Evolutionary conservation across 495 filamentous ascomycete species (phyloP).

Genomic region (Schizothecium vesticola): DNA sequence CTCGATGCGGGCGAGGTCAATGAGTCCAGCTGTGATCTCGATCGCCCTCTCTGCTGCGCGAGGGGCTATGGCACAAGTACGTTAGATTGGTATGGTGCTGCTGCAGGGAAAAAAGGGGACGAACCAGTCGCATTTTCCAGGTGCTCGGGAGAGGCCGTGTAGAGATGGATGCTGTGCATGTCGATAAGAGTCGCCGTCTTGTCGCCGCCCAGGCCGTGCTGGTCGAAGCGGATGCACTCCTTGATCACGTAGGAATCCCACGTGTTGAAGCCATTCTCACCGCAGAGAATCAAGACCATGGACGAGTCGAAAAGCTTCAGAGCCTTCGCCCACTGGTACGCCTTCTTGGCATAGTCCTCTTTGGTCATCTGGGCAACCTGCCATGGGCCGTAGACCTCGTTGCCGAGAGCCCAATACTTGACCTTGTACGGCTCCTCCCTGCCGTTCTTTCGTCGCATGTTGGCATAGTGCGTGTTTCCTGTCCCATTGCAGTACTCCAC

Average conservation of each 20-base stretch:
- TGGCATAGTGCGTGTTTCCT: constrained; percentile 70
- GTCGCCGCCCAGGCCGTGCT: neutral
- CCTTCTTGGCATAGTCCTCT: constrained; percentile 69
- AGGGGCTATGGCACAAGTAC: constrained; percentile 31
- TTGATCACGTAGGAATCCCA: constrained; percentile 72
- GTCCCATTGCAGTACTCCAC: constrained; percentile 76
- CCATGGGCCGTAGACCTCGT: constrained; percentile 77
- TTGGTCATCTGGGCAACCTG: constrained; percentile 71
- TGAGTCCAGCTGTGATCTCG: constrained; percentile 58
- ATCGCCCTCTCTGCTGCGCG: constrained; percentile 69
- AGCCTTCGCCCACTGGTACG: constrained; percentile 75
- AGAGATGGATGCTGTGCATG: constrained; percentile 66
- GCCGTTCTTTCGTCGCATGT: constrained; percentile 66
- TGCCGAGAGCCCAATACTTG: constrained; percentile 58
- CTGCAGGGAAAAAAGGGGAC: constrained; percentile 14
- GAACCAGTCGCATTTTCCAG: constrained; percentile 50
- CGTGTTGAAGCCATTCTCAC: constrained; percentile 57
- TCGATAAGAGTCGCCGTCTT: constrained; percentile 38
- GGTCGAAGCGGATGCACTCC: constrained; percentile 52
- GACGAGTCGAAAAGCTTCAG: constrained; percentile 68
- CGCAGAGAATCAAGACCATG: constrained; percentile 64
- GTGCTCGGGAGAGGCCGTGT: constrained; percentile 53
- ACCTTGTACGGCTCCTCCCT: constrained; percentile 67
- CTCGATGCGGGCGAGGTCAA: constrained; percentile 71
- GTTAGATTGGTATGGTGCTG: constrained; percentile 15